Evolutionary conservation across 768 basidiomycete genomes (phyloP), one percentile per base, ranked within the genome.

Genomic region (Lactarius tabidus): DNA sequence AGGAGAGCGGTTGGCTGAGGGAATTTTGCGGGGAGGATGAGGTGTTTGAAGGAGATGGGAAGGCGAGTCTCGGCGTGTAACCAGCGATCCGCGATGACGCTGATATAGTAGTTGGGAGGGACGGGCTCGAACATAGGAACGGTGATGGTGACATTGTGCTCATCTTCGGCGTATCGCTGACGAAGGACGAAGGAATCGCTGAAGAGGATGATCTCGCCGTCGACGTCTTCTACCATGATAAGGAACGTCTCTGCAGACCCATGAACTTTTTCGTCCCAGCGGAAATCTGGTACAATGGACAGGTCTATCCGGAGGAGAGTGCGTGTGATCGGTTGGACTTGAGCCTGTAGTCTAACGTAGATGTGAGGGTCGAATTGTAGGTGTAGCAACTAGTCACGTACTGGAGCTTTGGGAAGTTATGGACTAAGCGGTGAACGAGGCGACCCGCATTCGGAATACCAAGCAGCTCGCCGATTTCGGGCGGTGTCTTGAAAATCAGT

Each of bases 71-170:
- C 95, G 1, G 95, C 85, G 70, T 98, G 95, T 41, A 98, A 72
- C 96, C 97, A 99, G 38, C 93, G 85, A 73, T 99, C 96, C 3
- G 95, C 96, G 66, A 96, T 84, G 63, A 98, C 80, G 8, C 92
- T 93, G 73, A 99, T 94, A 75, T 93, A 98, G 79, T 98, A 98
- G 75, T 98, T 98, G 1, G 97, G 97, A 23, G 97, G 96, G 17
- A 97, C 89, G 0, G 97, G 96, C 72, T 98, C 96, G 71, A 90
- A 93, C 85, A 99, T 96, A 0, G 95, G 94, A 2, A 98, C 93
- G 0, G 93, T 97, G 67, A 99, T 83, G 0, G 95, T 95, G 57
- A 99, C 86, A 69, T 86, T 94, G 77, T 98, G 97, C 70, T 98
- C 95, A 65, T 93, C 91, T 70, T 92, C 91, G 1, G 92, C 90